Base-by-base conservation (phyloP, 352 stramenopile genomes). In the Pythium diclinum region DNA sequence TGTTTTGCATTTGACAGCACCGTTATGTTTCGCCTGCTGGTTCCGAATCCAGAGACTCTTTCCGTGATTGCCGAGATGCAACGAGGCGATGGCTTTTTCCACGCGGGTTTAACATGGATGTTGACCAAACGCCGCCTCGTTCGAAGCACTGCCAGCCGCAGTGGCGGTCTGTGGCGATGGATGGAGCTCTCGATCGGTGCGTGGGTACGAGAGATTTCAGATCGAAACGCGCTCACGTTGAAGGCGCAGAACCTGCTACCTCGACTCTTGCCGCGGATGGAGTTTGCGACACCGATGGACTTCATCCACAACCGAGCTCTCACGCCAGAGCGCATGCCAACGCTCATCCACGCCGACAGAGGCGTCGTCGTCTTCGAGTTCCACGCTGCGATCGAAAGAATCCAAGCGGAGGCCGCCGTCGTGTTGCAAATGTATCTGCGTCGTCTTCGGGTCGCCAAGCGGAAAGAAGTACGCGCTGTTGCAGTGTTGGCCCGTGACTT, bases 21-120 rank as follows among this genome's bases (percentile, higher is more conserved):
- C 11, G 33, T 61, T 10, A 55, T 67, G 42, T 52, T 40, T 14
- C 52, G 61, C 11, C 33, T 67, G 25, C 61, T 67, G 21, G 42
- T 67, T 9, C 61, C 61, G 8, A 67, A 67, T 33, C 3, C 30
- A 3, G 61, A 67, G 33, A 67, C 61, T 3, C 3, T 67, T 7
- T 11, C 47, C 7, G 32, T 53, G 10, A 67, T 67, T 23, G 32
- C 46, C 11, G 52, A 67, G 19, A 67, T 67, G 42, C 13, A 62
- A 17, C n/a, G 23, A 6, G 3, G 16, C 16, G 44, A 19, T 6
- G 61, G 61, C 6, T 59, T 61, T 17, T 66, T 66, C n/a, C 52
- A 61, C 30, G 25, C 60, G 0, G 60, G 60, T 8, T 36, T 66
- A 19, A 48, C 38, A 19, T 66, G 60, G 60, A 9, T 25, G 23